phyloP scores from a whole-genome alignment of 2,329 filamentous ascomycete species.

The Paraphoma chrysanthemicola region DNA sequence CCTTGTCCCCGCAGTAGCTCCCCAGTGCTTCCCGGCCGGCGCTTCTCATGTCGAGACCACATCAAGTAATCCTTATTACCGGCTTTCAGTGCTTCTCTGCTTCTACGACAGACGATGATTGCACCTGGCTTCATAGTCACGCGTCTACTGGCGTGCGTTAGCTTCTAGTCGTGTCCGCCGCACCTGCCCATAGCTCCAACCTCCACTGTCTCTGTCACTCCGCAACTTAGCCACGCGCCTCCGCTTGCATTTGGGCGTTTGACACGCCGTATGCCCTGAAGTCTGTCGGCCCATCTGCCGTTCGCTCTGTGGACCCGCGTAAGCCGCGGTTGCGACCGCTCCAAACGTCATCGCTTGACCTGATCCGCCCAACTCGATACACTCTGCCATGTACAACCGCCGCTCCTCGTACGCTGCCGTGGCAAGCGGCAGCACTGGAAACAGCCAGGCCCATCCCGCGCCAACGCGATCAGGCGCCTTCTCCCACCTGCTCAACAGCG shows the following conservation, averaged over 20 bases:
- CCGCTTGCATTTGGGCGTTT: conserved; percentile 8
- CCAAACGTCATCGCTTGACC: conserved; percentile 6
- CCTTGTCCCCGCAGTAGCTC: conserved; percentile 19
- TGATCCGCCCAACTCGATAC: conserved; percentile 3
- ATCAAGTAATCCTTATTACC: conserved; percentile 3
- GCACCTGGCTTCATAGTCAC: conserved; percentile 27
- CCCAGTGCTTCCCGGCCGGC: conserved; percentile 9
- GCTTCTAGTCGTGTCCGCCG: conserved; percentile 20
- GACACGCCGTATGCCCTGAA: conserved; percentile 1
- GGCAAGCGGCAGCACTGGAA: conserved; percentile 58
- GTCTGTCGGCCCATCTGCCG: background rate
- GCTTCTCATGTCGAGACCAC: background rate
- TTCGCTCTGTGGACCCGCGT: background rate
- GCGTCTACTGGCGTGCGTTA: conserved; percentile 30
- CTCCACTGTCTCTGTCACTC: background rate
- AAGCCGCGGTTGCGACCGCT: conserved; percentile 1
- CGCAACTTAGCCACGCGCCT: conserved; percentile 1
- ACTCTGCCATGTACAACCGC: conserved; percentile 44
- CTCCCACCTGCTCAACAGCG: conserved; percentile 63
- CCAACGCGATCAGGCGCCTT: conserved; percentile 54
- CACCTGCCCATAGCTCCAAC: conserved; percentile 16
- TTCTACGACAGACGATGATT: conserved; percentile 34
- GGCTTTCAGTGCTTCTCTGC: conserved; percentile 1
- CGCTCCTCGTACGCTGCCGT: conserved; percentile 69
- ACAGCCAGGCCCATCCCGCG: conserved; percentile 39